Conservation (phyloP, 2,329 filamentous ascomycete genomes). For the Coniochaeta prunicola region DNA sequence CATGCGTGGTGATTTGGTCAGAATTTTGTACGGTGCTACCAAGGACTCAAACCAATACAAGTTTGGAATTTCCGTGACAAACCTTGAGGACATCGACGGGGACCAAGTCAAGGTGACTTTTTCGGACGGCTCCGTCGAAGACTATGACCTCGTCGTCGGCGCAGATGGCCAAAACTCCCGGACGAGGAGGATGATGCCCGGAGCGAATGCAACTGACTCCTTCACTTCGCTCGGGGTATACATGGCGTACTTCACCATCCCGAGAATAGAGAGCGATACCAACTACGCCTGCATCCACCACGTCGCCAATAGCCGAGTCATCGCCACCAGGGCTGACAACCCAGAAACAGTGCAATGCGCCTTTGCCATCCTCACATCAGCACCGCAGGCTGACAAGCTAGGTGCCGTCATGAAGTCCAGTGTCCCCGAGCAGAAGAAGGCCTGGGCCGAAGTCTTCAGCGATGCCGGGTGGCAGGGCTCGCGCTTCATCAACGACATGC, state of each 20-base stretch:
- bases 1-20: slow-evolving; percentile 48
- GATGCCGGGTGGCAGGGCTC: slow-evolving; percentile 34
- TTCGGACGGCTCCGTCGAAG: slow-evolving; percentile 30
- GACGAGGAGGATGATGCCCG: slow-evolving; percentile 30
- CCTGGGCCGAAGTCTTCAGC: slow-evolving; percentile 27
- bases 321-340: slow-evolving; percentile 31
- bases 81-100: slow-evolving; percentile 17
- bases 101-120: slow-evolving; percentile 24
- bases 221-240: slow-evolving; percentile 13
- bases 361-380: slow-evolving; percentile 21
- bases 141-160: slow-evolving; percentile 44
- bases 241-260: slow-evolving; percentile 25
- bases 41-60: slow-evolving; percentile 16
- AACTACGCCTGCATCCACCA: slow-evolving; percentile 7
- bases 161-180: slow-evolving; percentile 46
- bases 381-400: slow-evolving; percentile 17
- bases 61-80: slow-evolving; percentile 17
- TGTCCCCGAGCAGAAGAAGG: slow-evolving; percentile 29
- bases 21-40: slow-evolving; percentile 37
- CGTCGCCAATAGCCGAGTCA: slow-evolving; percentile 21
- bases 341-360: slow-evolving; percentile 29
- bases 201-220: slow-evolving; percentile 12
- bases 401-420: slow-evolving; percentile 10
- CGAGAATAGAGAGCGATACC: slow-evolving; percentile 11
- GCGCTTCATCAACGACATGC: slow-evolving; percentile 19